A percentile compares a stretch with the other conserved stretches of the same genome.
These are phyloP conservation scores for Cercospora citrullina DNA, from an alignment of 2,329 filamentous ascomycete genomes.

Conservation along the genomic window DNA sequence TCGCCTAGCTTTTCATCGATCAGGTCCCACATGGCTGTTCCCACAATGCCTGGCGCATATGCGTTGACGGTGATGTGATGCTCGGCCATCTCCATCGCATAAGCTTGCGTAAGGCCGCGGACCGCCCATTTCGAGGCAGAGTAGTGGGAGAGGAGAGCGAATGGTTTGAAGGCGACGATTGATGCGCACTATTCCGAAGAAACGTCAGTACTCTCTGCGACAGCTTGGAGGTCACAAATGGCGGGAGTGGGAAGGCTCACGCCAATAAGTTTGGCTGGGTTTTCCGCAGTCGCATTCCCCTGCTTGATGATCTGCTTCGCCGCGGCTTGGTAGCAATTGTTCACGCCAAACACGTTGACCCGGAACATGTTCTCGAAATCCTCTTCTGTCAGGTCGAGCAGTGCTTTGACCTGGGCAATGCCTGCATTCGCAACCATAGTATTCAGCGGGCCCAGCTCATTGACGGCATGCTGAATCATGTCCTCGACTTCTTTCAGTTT, in stretches of 20 bases:
- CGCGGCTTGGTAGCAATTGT: slow-evolving; percentile 64
- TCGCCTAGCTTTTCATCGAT: slow-evolving; percentile 63
- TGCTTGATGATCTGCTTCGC: slow-evolving; percentile 66
- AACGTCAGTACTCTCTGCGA: background rate
- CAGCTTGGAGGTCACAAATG: background rate
- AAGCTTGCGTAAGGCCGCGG: slow-evolving; percentile 64
- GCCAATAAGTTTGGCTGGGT: slow-evolving; percentile 51
- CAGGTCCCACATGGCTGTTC: slow-evolving; percentile 67
- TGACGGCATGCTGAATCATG: slow-evolving; percentile 55
- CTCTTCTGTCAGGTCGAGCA: slow-evolving; percentile 58
- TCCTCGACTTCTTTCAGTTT: slow-evolving; percentile 54
- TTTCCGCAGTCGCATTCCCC: slow-evolving; percentile 46
- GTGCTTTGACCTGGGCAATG: slow-evolving; percentile 57
- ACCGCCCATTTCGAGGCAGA: slow-evolving; percentile 67
- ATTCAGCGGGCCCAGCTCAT: slow-evolving; percentile 55
- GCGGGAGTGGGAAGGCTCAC: background rate
- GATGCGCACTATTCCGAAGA: slow-evolving; percentile 30
- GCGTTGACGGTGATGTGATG: slow-evolving; percentile 67
- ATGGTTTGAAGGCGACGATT: slow-evolving; percentile 62
- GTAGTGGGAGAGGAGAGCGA: slow-evolving; percentile 62
- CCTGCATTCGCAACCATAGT: slow-evolving; percentile 63
- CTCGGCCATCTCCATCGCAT: slow-evolving; percentile 64
- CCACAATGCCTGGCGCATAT: slow-evolving; percentile 68
- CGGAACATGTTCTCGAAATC: slow-evolving; percentile 62
- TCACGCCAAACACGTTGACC: slow-evolving; percentile 65